Evolutionary conservation across 306 rosid species (phyloP).

Genomic region (Mucuna pruriens): DNA sequence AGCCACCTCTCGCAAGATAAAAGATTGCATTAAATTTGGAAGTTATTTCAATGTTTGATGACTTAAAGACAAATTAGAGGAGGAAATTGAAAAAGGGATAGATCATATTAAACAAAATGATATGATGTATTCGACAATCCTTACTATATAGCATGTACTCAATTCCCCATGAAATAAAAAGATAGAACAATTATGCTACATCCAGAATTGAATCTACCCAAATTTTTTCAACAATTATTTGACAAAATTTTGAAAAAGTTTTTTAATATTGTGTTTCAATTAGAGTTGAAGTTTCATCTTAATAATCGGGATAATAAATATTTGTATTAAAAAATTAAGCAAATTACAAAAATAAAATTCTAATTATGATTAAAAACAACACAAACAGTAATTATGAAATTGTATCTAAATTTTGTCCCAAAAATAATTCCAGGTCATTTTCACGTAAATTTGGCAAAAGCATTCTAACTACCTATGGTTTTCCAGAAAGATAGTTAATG

Average conservation of each 20-base stretch:
- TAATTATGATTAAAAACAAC: too few relatives aligned
- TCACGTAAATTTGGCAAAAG: not conserved
- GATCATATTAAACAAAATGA: not conserved
- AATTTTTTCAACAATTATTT: not conserved
- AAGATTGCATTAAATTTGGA: not conserved
- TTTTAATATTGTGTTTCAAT: too few relatives aligned
- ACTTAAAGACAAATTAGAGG: not conserved
- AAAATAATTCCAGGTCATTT: not conserved
- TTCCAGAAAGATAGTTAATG: not conserved
- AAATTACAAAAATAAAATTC: too few relatives aligned
- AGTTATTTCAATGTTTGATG: not conserved
- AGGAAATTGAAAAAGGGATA: not conserved
- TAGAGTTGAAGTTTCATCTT: too few relatives aligned
- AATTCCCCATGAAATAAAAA: not conserved
- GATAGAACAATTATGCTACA: not conserved
- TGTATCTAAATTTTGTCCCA: too few relatives aligned
- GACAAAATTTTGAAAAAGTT: too few relatives aligned
- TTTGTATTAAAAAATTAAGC: too few relatives aligned
- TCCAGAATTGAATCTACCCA: not conserved
- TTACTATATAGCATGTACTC: not conserved
- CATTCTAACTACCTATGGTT: not conserved
- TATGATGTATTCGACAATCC: not conserved
- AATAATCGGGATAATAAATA: too few relatives aligned
- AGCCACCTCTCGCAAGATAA: conserved; percentile 61
- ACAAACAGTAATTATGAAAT: too few relatives aligned